Conservation (phyloP, 352 stramenopile species). For the Thalassiosira mediterranea region DNA sequence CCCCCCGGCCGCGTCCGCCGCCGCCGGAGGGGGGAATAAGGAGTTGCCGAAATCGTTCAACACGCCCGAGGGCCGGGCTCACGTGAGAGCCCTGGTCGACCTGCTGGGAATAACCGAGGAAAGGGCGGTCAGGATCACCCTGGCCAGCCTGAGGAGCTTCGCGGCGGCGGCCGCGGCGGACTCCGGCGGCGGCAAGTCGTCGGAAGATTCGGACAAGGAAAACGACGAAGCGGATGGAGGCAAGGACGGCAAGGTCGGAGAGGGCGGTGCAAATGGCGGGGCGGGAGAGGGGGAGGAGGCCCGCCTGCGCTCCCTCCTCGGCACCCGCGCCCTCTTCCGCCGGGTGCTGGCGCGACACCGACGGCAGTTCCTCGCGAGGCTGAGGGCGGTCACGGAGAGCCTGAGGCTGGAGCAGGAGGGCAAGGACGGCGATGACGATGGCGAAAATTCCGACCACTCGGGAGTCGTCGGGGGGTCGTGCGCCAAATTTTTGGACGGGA, state of each 20-base stretch:
- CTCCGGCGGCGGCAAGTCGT: neutral
- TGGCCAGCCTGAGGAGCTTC: conserved; percentile 24
- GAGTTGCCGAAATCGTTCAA: conserved; percentile 23
- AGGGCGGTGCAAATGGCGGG: neutral
- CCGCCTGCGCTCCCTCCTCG: conserved; percentile 48
- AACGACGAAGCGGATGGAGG: neutral
- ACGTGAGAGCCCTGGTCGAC: conserved; percentile 33
- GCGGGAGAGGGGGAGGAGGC: conserved; percentile 6
- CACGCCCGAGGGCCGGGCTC: conserved; percentile 9
- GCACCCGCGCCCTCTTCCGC: conserved; percentile 47
- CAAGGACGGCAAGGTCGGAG: neutral
- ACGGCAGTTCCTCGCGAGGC: conserved; percentile 43
- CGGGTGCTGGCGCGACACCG: conserved; percentile 44
- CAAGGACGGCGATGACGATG: neutral
- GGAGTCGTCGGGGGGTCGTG: neutral
- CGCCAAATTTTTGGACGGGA: conserved; percentile 43
- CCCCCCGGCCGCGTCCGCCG: neutral
- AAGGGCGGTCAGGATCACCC: conserved; percentile 29
- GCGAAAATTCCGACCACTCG: neutral
- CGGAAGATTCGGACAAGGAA: neutral
- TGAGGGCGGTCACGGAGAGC: conserved; percentile 57
- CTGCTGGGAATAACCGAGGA: conserved; percentile 31
- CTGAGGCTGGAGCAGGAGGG: conserved; percentile 56
- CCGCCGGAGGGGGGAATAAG: neutral
- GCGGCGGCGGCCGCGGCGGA: neutral